phyloP scores from a whole-genome alignment of 257 asterid genomes.

The Agastache rugosa region DNA sequence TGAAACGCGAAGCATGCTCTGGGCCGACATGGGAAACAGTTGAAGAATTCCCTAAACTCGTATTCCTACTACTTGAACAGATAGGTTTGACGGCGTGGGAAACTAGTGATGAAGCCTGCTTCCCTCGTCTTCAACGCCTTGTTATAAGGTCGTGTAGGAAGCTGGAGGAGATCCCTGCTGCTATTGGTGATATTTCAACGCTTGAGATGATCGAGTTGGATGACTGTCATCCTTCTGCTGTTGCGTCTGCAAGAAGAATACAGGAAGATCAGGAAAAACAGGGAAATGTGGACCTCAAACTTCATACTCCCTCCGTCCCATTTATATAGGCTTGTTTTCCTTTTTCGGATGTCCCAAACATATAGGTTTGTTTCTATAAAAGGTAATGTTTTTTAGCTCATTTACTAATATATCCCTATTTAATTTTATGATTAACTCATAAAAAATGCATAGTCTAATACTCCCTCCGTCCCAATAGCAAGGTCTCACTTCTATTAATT shows the following conservation, averaged over 20 bases:
- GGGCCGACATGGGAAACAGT: constrained; percentile 9
- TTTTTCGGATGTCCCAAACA: too few species aligned
- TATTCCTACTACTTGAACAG: constrained; percentile 25
- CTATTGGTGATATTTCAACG: background rate
- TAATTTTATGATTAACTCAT: too few species aligned
- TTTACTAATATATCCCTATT: too few species aligned
- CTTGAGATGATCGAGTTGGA: background rate
- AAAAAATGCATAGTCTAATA: too few species aligned
- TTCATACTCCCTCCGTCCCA: too few species aligned
- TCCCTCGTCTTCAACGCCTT: constrained; percentile 22
- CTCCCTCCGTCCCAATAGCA: too few species aligned
- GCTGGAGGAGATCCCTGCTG: background rate
- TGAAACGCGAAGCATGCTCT: background rate
- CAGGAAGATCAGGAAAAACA: constrained; percentile 7
- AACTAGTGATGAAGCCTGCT: background rate
- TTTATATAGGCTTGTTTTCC: too few species aligned
- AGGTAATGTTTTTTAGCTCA: too few species aligned
- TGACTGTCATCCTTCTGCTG: background rate
- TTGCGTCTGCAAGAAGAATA: background rate
- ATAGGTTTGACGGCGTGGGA: background rate
- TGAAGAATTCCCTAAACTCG: constrained; percentile 19
- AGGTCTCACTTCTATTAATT: too few species aligned
- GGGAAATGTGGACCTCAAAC: too few species aligned
- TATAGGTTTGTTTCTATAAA: too few species aligned
- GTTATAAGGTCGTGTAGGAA: background rate